Conservation (phyloP, 495 filamentous ascomycete genomes). For the Tuber melanosporum region DNA sequence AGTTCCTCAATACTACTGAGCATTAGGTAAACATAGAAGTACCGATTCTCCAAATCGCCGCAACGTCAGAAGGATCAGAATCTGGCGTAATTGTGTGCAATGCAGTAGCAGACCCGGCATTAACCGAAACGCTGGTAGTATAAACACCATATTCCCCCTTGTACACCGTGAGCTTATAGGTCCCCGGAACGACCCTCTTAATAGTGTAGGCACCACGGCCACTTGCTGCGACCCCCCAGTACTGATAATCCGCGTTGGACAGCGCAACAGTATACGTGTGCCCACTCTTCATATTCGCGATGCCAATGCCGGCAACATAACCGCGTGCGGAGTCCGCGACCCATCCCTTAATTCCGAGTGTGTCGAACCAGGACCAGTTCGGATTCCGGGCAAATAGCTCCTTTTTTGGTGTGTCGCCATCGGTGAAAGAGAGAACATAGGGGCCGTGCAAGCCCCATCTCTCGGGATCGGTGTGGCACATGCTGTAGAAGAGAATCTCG, state of each 20-base stretch:
- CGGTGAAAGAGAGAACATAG: slow-evolving; percentile 42
- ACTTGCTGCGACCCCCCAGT: slow-evolving; percentile 34
- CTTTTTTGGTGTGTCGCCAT: slow-evolving; percentile 39
- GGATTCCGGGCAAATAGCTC: slow-evolving; percentile 29
- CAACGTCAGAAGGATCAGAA: slow-evolving; percentile 28
- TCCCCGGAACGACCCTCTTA: slow-evolving; percentile 39
- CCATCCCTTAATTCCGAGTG: slow-evolving; percentile 39
- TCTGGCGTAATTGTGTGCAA: slow-evolving; percentile 39
- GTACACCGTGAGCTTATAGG: slow-evolving; percentile 42
- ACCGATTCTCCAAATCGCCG: slow-evolving; percentile 35
- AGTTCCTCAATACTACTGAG: background rate
- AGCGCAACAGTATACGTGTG: slow-evolving; percentile 40
- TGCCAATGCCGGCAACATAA: slow-evolving; percentile 38
- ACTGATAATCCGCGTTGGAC: slow-evolving; percentile 40
- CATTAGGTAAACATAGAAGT: slow-evolving; percentile 15
- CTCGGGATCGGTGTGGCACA: slow-evolving; percentile 46
- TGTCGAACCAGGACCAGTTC: slow-evolving; percentile 43
- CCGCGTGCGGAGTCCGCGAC: slow-evolving; percentile 40
- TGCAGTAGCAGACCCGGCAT: slow-evolving; percentile 35
- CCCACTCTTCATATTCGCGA: slow-evolving; percentile 27
- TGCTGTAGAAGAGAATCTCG: slow-evolving; percentile 46
- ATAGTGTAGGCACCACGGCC: slow-evolving; percentile 32
- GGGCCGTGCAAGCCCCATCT: slow-evolving; percentile 43
- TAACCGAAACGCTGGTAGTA: slow-evolving; percentile 33
- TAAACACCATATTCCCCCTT: slow-evolving; percentile 42